Conservation (phyloP, 2,329 filamentous ascomycete species). For the Beauveria australis region DNA sequence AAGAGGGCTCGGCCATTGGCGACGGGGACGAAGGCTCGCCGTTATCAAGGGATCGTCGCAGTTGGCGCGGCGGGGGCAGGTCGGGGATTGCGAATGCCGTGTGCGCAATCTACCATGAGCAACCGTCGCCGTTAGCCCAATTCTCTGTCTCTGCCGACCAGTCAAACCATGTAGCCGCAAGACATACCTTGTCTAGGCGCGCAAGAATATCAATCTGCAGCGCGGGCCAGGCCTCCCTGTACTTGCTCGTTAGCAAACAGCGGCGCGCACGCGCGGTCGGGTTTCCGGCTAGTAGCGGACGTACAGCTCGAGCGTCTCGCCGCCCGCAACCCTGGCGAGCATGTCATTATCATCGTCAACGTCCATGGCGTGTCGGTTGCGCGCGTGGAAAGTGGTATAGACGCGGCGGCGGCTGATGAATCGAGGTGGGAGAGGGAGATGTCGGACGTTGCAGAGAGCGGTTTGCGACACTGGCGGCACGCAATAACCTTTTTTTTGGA, state of each 20-base stretch:
- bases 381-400: background rate
- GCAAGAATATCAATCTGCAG: conserved; percentile 58
- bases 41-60: conserved; percentile 19
- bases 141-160: conserved; percentile 27
- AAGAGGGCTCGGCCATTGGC: conserved; percentile 33
- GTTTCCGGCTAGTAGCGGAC: conserved; percentile 17
- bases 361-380: conserved; percentile 37
- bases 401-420: background rate
- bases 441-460: background rate
- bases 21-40: conserved; percentile 34
- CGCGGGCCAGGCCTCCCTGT: conserved; percentile 60
- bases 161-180: conserved; percentile 17
- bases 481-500: background rate
- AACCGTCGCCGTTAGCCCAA: background rate
- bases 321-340: conserved; percentile 40
- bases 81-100: conserved; percentile 67
- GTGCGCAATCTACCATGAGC: conserved; percentile 54
- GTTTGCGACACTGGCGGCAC: background rate
- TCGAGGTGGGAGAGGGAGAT: background rate
- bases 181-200: conserved; percentile 54
- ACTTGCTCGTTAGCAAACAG: conserved; percentile 11
- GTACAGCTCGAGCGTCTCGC: conserved; percentile 49
- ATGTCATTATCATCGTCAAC: conserved; percentile 45
- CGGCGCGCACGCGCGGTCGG: background rate
- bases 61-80: conserved; percentile 37